Evolutionary conservation across 2,329 filamentous ascomycete genomes (phyloP), one percentile per base, ranked within the genome.

Genomic region (Bimuria novae-zelandiae): DNA sequence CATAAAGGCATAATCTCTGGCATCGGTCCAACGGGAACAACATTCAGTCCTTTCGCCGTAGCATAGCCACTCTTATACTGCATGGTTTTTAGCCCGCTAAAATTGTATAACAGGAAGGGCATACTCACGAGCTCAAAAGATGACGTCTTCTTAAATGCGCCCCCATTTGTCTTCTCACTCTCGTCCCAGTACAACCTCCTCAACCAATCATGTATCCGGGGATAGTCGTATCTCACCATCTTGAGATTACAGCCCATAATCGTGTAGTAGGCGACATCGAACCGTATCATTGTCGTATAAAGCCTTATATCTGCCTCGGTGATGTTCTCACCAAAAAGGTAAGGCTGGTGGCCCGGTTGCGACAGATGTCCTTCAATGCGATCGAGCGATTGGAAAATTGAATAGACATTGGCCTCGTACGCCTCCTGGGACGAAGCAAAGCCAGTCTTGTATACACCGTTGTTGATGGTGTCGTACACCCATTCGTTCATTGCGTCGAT

Each of bases 381-480:
- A 75, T 95, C 89, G 10, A 97, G 84, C 0, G 87, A 85, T 54
- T 82, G 79, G 72, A 96, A 97, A 10, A 97, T 81, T 0, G 81
- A 77, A 7, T 71, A 73, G 1, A 95, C 87, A 64, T 89, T 87
- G 54, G 82, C 81, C 68, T 93, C 89, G 74, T 97, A 96, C 1
- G 91, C 91, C 60, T 85, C 84, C 75, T 93, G 88, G 0, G 87
- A 89, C 2, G 88, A 92, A 27, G 92, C 92, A 68, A 96, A 96
- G 39, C 92, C 92, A 55, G 86, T 74, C 62, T 80, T 79, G 64
- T 80, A 83, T 7, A 82, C 77, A 1, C 80, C 80, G 53, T 83
- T 80, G 62, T 82, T 82, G 57, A 83, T 75, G 4, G 65, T 68
- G 37, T 77, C 84, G 75, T 96, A 96, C 19, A 86, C 90, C 92